A percentile compares a stretch with the other conserved stretches of the same genome.
Evolutionary conservation across 805 yeast species (phyloP).

Genomic region (Monosporozyma aerobia): DNA sequence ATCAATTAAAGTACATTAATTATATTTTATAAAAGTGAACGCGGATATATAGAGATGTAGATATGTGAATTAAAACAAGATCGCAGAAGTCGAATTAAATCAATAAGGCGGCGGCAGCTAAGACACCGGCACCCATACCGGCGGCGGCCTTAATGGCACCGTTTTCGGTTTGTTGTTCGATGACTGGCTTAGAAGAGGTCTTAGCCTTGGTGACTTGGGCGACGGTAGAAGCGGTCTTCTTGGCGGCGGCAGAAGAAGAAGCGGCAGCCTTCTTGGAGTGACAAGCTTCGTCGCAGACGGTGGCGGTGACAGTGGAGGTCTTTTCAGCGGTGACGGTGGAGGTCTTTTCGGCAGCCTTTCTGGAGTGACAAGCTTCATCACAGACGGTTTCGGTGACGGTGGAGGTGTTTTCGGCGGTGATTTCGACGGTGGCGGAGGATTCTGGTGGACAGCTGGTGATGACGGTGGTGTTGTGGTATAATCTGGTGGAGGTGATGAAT

Average conservation of each 20-base stretch:
- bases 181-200: conserved; percentile 1
- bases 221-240: neutral
- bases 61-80: too few relatives aligned
- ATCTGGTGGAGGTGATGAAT: neutral
- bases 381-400: conserved; percentile 8
- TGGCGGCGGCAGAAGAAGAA: conserved; percentile 2
- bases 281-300: conserved; percentile 8
- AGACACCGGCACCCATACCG: conserved; percentile 7
- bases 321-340: conserved; percentile 2
- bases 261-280: conserved; percentile 6
- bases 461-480: conserved; percentile 1
- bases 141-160: conserved; percentile 7
- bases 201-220: conserved; percentile 2
- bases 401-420: neutral
- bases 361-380: conserved; percentile 9
- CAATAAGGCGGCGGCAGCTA: conserved; percentile 10
- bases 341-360: conserved; percentile 4
- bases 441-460: conserved; percentile 1
- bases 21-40: too few relatives aligned
- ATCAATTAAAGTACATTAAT: too few relatives aligned
- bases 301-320: conserved; percentile 4
- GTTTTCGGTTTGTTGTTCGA: conserved; percentile 9
- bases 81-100: too few relatives aligned
- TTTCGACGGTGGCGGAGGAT: neutral
- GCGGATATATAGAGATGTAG: too few relatives aligned